These are phyloP conservation scores for Adiantum capillusveneris DNA, from an alignment of 75 land plant species.

Conservation along the genomic window DNA sequence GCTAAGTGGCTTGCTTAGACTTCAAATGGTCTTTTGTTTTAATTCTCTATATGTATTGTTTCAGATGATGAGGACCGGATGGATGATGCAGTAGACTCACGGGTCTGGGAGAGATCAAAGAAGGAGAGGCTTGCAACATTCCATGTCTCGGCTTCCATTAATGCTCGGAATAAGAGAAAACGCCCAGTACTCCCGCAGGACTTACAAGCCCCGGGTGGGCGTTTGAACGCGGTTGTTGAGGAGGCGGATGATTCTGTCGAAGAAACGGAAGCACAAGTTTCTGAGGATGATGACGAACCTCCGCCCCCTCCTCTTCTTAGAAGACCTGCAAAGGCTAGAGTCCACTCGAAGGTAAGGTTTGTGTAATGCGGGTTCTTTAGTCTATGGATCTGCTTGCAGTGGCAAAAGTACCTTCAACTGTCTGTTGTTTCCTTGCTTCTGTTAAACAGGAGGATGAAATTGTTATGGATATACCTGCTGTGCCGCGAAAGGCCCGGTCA, in stretches of 20 bases:
- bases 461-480: slow-evolving; percentile 22
- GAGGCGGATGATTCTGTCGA: slow-evolving; percentile 37
- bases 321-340: slow-evolving; percentile 18
- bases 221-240: slow-evolving; percentile 16
- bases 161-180: slow-evolving; percentile 26
- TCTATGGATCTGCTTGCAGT: background rate
- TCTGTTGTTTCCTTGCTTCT: background rate
- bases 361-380: background rate
- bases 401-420: background rate
- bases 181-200: slow-evolving; percentile 16
- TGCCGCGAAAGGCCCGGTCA: slow-evolving; percentile 35
- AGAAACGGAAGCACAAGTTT: slow-evolving; percentile 24
- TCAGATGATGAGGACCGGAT: slow-evolving; percentile 9
- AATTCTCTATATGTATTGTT: background rate
- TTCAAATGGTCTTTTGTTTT: too few relatives aligned
- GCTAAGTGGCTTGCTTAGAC: too few relatives aligned
- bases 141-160: background rate
- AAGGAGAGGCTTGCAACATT: slow-evolving; percentile 9
- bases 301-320: slow-evolving; percentile 31
- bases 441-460: slow-evolving; percentile 21
- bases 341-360: background rate
- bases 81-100: slow-evolving; percentile 1
- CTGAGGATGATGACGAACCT: slow-evolving; percentile 43
- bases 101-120: slow-evolving; percentile 10
- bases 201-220: slow-evolving; percentile 8